phyloP scores from a whole-genome alignment of 306 rosid species.

The Alnus rubra region DNA sequence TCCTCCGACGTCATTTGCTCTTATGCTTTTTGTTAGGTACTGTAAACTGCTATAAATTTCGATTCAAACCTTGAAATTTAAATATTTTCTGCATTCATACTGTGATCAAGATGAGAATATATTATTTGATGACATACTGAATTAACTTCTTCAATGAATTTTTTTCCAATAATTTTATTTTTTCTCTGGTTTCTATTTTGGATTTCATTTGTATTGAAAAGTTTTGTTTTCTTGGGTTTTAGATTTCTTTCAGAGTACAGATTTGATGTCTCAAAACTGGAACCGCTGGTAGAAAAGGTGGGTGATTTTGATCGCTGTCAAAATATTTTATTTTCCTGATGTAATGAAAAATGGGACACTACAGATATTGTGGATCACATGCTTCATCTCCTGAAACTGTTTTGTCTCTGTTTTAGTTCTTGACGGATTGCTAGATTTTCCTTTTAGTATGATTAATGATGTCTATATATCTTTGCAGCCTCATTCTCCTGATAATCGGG shows the following conservation, averaged over 20 bases:
- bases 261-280: conserved; percentile 82
- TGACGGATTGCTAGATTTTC: not conserved
- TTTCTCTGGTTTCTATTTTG: not conserved
- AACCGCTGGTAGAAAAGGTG: conserved; percentile 95
- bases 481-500: conserved; percentile 93
- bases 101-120: not conserved
- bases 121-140: not conserved
- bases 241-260: conserved; percentile 82
- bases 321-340: conserved; percentile 3
- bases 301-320: conserved; percentile 4
- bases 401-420: not conserved
- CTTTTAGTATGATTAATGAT: conserved; percentile 17
- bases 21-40: not conserved
- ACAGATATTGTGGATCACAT: not conserved
- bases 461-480: conserved; percentile 57
- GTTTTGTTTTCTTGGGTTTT: conserved; percentile 26
- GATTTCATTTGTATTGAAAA: not conserved
- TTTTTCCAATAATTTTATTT: not conserved
- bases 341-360: not conserved
- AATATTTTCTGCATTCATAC: not conserved
- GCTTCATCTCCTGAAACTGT: not conserved
- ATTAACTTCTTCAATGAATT: not conserved
- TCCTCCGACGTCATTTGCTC: not conserved
- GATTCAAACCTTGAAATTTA: not conserved
- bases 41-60: not conserved